These are phyloP conservation scores for Rugonectria rugulosa DNA, from an alignment of 2,329 filamentous ascomycete species.

Conservation along the genomic window DNA sequence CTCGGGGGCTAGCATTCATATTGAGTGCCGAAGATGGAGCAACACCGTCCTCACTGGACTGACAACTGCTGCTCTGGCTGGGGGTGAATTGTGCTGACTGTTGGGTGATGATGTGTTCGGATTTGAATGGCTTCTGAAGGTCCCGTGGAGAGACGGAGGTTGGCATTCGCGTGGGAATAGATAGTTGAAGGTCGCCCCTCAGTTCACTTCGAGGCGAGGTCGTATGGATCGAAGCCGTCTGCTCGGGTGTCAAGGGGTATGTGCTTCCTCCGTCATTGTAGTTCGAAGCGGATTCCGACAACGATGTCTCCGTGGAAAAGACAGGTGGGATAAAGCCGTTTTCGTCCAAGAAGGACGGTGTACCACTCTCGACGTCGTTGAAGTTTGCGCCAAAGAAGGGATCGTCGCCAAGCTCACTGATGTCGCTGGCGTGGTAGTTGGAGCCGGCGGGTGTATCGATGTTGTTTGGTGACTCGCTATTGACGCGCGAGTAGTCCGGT, in stretches of 20 bases:
- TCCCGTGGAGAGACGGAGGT: constrained; percentile 53
- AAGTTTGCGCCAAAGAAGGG: constrained; percentile 62
- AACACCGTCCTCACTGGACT: constrained; percentile 59
- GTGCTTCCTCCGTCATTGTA: constrained; percentile 37
- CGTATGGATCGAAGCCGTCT: constrained; percentile 58
- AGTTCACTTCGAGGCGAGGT: constrained; percentile 50
- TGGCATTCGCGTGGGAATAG: constrained; percentile 36
- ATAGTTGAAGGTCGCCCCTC: constrained; percentile 36
- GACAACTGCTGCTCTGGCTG: constrained; percentile 56
- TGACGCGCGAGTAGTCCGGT: constrained; percentile 52
- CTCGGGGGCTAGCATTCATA: constrained; percentile 60
- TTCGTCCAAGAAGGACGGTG: constrained; percentile 56
- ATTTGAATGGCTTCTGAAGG: constrained; percentile 50
- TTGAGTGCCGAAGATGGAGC: constrained; percentile 46
- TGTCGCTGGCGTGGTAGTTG: constrained; percentile 59
- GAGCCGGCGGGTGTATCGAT: constrained; percentile 60
- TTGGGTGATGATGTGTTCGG: constrained; percentile 41
- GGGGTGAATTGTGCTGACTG: constrained; percentile 54
- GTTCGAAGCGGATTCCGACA: constrained; percentile 22
- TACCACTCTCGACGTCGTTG: constrained; percentile 48
- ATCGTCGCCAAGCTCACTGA: constrained; percentile 56
- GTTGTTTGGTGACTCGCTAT: constrained; percentile 43
- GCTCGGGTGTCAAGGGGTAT: constrained; percentile 61
- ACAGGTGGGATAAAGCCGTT: constrained; percentile 33
- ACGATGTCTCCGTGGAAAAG: constrained; percentile 19